Evolutionary conservation across 495 filamentous ascomycete species (phyloP), one percentile per base, ranked within the genome.

Genomic region (Aspergillus nanangensis): DNA sequence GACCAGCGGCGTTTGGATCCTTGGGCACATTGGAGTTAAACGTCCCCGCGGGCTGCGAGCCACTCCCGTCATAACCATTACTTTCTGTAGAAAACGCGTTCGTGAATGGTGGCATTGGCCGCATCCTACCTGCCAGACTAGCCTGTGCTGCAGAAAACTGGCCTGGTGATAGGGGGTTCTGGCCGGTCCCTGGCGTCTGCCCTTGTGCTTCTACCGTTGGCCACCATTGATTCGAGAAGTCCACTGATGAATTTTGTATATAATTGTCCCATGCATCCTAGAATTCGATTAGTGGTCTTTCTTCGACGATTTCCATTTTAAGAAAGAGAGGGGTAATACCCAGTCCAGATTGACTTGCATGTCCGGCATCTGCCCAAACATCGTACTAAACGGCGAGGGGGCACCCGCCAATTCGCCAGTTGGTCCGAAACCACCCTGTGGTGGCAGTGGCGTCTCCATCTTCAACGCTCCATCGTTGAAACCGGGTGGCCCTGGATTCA

Each of bases 261-360:
- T 78, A 80, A 19, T 60, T 73, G 50, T 80, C 77, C 73, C 74
- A 80, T 1, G 75, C 74, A 50, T 80, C 74, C 77, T 80, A 36
- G 44, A 17, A 14, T 4, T 10, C 8, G n/a, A n/a, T 36, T 8
- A 34, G 63, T 49, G 64, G 62, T 43, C 45, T 19, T 5, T 11
- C 19, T 36, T 14, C 21, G 17, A 27, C 41, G 34, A 25, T 22
- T 8, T 23, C n/a, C 8, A 13, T 9, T 11, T 11, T 31, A 18
- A 17, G 8, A 42, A 25, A 45, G 25, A 24, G 7, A 5, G 22
- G n/a, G 13, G 38, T 61, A 82, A 66, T 70, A 91, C 88, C 87
- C 88, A 93, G 57, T 91, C 87, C 55, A 91, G 76, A 51, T 84
- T 87, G 20, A 48, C 61, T 47, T 82, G 78, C 70, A 79, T 71